phyloP scores from a whole-genome alignment of 441 rosid species.

The Pelargonium fulgidum region DNA sequence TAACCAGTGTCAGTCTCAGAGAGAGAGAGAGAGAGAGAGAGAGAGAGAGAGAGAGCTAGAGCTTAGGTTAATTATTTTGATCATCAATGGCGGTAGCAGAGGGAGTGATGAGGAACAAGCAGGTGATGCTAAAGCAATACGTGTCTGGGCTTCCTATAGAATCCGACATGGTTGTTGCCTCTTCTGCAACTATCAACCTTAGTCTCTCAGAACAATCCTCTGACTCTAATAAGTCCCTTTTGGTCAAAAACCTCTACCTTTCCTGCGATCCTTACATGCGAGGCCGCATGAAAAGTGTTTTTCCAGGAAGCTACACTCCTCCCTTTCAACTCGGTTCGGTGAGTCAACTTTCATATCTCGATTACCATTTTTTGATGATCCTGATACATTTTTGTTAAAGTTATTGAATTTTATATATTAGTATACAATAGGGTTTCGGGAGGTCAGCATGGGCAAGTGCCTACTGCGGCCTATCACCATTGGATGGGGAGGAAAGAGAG shows the following conservation, averaged over 20 bases:
- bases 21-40: no score
- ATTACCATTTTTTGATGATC: not conserved
- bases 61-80: no score
- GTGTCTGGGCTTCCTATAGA: not conserved
- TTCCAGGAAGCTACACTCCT: not conserved
- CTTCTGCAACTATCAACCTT: not conserved
- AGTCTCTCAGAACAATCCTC: not conserved
- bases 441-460: no score
- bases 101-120: not conserved
- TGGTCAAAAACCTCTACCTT: not conserved
- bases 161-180: not conserved
- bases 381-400: no score
- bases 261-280: slow-evolving; percentile 3
- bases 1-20: no score
- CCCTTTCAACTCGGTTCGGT: not conserved
- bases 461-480: no score
- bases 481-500: no score
- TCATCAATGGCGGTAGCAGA: not conserved
- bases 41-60: no score
- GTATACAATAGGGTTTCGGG: no score
- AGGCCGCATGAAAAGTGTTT: not conserved
- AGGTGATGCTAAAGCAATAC: not conserved
- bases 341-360: not conserved
- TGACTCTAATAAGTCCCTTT: not conserved
- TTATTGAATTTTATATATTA: no score